Conservation (phyloP, 148 eudicot genomes). For the Arctostaphylos glauca region DNA sequence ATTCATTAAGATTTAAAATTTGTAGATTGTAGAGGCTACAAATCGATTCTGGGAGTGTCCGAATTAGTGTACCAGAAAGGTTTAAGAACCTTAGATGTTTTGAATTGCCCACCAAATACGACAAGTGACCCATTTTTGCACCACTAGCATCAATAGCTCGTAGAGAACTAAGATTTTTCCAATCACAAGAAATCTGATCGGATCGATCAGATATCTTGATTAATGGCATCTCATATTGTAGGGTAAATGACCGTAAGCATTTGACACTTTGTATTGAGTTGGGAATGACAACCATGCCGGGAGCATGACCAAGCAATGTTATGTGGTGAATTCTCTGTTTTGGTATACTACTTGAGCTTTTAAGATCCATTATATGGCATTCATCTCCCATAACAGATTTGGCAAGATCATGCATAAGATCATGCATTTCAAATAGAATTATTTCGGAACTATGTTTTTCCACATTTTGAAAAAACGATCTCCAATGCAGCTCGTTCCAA, state of each 20-base stretch:
- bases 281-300: background rate
- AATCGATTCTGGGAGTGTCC: background rate
- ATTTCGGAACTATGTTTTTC: accelerated
- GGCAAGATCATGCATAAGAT: constrained; percentile 18
- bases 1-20: background rate
- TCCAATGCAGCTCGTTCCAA: background rate
- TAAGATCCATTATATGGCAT: background rate
- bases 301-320: background rate
- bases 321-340: background rate
- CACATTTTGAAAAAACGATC: constrained; percentile 8
- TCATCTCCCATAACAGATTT: background rate
- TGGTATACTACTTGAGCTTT: background rate
- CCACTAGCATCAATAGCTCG: background rate
- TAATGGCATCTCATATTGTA: background rate
- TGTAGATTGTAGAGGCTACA: background rate
- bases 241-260: background rate
- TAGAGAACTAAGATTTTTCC: background rate
- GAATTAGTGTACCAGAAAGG: background rate
- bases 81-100: constrained; percentile 8
- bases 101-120: background rate
- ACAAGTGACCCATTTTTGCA: background rate
- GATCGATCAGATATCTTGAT: accelerated
- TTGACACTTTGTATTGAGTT: background rate
- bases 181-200: background rate
- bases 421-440: background rate